These are phyloP conservation scores for Hydrangea macrophylla DNA, from an alignment of 148 eudicot species.

Conservation along the genomic window DNA sequence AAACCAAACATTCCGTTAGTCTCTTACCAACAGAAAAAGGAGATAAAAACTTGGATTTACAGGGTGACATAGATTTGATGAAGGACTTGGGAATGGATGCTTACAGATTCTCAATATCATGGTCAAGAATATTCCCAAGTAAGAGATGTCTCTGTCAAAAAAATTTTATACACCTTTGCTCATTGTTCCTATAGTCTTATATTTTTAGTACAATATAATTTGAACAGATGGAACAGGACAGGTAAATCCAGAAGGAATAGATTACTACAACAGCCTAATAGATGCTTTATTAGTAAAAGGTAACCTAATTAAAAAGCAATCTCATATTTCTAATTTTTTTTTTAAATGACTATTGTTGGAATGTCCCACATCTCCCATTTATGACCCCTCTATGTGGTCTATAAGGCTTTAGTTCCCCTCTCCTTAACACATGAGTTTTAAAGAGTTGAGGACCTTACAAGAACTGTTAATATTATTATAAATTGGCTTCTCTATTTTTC, in stretches of 20 bases:
- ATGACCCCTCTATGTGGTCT: no score
- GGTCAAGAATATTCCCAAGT: slow-evolving; percentile 96
- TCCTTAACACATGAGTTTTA: no score
- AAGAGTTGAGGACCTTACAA: neutral
- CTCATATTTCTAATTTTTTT: neutral
- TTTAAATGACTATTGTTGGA: no score
- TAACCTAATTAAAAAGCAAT: slow-evolving; percentile 15
- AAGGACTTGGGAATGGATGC: slow-evolving; percentile 94
- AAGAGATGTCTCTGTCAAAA: slow-evolving; percentile 21
- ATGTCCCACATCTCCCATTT: no score
- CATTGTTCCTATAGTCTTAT: neutral
- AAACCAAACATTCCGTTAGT: neutral
- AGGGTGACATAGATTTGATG: slow-evolving; percentile 90
- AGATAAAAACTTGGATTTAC: slow-evolving; percentile 14
- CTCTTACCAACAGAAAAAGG: slow-evolving; percentile 3
- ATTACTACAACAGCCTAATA: slow-evolving; percentile 77
- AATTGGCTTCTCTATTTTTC: slow-evolving; percentile 9
- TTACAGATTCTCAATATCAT: slow-evolving; percentile 93
- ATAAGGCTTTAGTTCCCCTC: no score
- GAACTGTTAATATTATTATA: neutral
- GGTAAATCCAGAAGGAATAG: slow-evolving; percentile 79
- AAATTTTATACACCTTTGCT: neutral
- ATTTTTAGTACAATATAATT: neutral
- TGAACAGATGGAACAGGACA: slow-evolving; percentile 86
- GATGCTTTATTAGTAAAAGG: slow-evolving; percentile 82